These are phyloP conservation scores for Mortierella sp. DNA, from an alignment of 371 early-diverging fungal species.

Conservation along the genomic window DNA sequence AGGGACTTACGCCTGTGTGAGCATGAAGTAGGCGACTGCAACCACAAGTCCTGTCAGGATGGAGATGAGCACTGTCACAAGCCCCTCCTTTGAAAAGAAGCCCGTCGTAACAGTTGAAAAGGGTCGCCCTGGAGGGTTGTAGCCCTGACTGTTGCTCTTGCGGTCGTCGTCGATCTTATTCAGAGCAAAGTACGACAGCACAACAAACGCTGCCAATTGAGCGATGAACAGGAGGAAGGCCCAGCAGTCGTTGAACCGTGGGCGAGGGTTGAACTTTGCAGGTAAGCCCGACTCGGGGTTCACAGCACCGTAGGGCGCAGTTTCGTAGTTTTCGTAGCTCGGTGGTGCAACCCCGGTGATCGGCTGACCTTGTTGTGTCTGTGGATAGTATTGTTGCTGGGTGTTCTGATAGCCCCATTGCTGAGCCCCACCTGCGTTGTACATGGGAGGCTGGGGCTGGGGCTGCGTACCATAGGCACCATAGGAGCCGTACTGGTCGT, in stretches of 20 bases:
- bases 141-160: background rate
- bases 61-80: constrained; percentile 32
- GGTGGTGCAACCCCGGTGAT: constrained; percentile 38
- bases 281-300: constrained; percentile 44
- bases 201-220: constrained; percentile 58
- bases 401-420: constrained; percentile 20
- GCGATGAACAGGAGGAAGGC: constrained; percentile 63
- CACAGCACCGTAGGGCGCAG: constrained; percentile 30
- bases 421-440: constrained; percentile 19
- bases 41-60: constrained; percentile 21
- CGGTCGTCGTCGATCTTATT: constrained; percentile 14
- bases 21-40: constrained; percentile 31
- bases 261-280: constrained; percentile 51
- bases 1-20: constrained; percentile 43
- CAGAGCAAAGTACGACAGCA: constrained; percentile 44
- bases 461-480: too few relatives aligned
- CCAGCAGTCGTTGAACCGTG: constrained; percentile 63
- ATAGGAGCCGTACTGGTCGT: constrained; percentile 15
- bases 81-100: constrained; percentile 24
- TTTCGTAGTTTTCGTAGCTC: constrained; percentile 33
- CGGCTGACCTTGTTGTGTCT: constrained; percentile 25
- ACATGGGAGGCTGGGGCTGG: constrained; percentile 29
- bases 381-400: constrained; percentile 37
- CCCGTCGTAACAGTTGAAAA: too few relatives aligned
- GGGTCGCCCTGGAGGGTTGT: background rate